phyloP scores from a whole-genome alignment of 371 early-diverging fungal species.

The Apophysomyces sp. region DNA sequence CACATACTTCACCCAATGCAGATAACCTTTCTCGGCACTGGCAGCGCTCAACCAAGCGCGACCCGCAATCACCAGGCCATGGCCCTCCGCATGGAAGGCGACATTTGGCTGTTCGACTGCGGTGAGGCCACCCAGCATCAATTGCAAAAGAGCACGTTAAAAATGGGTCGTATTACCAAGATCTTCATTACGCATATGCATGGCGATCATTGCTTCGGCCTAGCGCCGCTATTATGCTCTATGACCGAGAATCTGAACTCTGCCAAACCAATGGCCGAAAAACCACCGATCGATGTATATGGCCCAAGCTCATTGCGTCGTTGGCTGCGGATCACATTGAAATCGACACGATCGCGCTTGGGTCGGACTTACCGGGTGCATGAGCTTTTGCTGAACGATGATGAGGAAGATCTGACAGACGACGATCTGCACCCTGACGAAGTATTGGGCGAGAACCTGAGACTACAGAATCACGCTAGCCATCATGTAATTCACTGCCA shows the following conservation, averaged over 20 bases:
- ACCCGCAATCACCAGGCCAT: constrained; percentile 72
- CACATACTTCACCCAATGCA: too few relatives aligned
- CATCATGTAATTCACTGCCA: constrained; percentile 2
- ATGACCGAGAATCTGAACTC: constrained; percentile 39
- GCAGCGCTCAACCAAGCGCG: constrained; percentile 69
- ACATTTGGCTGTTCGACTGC: constrained; percentile 69
- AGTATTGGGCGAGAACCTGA: constrained; percentile 31
- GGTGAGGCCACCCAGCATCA: constrained; percentile 80
- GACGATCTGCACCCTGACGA: constrained; percentile 40
- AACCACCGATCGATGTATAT: constrained; percentile 46
- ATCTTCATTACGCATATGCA: constrained; percentile 66
- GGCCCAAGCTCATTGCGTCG: constrained; percentile 52
- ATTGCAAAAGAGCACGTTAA: constrained; percentile 44
- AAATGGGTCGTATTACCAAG: constrained; percentile 42
- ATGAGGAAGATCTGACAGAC: constrained; percentile 19
- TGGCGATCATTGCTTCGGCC: constrained; percentile 64
- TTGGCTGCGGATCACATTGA: constrained; percentile 52
- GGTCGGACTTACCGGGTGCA: constrained; percentile 46
- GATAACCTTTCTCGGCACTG: constrained; percentile 67
- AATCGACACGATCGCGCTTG: constrained; percentile 37
- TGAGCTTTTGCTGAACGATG: constrained; percentile 29
- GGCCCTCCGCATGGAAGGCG: constrained; percentile 51
- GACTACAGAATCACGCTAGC: not conserved
- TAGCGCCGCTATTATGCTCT: constrained; percentile 56
- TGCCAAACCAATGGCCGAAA: constrained; percentile 5